A percentile compares a stretch with the other conserved stretches of the same genome.
These are phyloP conservation scores for Gardenia jasminoides DNA, from an alignment of 257 asterid species.

Conservation along the genomic window DNA sequence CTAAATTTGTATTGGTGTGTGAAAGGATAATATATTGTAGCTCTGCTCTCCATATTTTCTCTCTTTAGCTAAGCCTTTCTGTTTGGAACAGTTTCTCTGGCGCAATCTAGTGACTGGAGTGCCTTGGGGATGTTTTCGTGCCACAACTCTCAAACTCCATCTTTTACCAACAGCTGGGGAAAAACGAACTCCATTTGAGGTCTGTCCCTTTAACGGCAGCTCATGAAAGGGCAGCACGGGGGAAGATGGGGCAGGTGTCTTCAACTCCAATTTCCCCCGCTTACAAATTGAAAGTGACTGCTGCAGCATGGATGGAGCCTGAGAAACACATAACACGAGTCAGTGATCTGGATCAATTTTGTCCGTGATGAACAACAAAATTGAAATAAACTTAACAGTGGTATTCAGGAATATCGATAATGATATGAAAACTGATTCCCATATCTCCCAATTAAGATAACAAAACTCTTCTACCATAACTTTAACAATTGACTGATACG, in stretches of 20 bases:
- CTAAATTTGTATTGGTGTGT: conserved; percentile 40
- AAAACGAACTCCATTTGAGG: conserved; percentile 34
- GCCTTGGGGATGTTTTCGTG: conserved; percentile 21
- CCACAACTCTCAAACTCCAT: conserved; percentile 44
- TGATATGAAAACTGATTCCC: neutral
- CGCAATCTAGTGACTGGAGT: conserved; percentile 27
- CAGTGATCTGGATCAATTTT: neutral
- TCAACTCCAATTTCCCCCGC: conserved; percentile 33
- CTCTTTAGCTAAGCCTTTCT: conserved; percentile 25
- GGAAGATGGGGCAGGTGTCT: conserved; percentile 8
- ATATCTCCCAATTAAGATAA: neutral
- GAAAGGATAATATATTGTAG: conserved; percentile 61
- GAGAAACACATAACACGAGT: conserved; percentile 6
- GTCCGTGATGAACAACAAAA: neutral
- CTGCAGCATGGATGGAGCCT: conserved; percentile 68
- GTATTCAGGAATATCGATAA: neutral
- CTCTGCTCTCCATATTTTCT: conserved; percentile 32
- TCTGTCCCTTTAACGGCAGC: conserved; percentile 20
- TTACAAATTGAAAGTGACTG: conserved; percentile 51
- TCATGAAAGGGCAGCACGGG: conserved; percentile 10
- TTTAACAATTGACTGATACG: neutral
- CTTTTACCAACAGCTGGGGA: conserved; percentile 29
- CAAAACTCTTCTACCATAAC: neutral
- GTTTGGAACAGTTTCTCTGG: conserved; percentile 33
- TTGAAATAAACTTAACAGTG: neutral